phyloP scores from a whole-genome alignment of 2,329 filamentous ascomycete genomes.

The Xylaria sp. region DNA sequence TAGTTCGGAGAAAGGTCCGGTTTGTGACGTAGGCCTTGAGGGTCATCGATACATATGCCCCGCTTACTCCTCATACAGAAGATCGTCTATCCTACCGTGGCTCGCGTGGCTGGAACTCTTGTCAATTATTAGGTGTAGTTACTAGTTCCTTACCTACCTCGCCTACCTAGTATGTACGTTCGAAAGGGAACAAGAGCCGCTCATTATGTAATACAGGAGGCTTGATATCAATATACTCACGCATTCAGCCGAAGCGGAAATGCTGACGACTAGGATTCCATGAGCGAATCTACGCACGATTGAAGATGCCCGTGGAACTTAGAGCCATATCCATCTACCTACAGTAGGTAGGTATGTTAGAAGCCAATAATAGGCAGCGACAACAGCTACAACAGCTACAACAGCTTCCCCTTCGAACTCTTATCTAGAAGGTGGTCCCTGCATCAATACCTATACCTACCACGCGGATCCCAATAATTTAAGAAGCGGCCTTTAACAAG shows the following conservation, averaged over 20 bases:
- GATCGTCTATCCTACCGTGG: background rate
- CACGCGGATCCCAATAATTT: background rate
- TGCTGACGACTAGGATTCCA: background rate
- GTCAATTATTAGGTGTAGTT: background rate
- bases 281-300: background rate
- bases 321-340: no score
- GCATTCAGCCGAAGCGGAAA: background rate
- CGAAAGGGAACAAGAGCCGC: background rate
- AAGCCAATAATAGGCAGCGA: slow-evolving; percentile 1
- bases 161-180: no score
- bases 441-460: slow-evolving; percentile 1
- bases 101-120: background rate
- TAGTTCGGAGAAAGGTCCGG: background rate
- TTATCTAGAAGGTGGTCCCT: background rate
- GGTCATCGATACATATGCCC: background rate
- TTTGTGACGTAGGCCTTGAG: slow-evolving; percentile 9
- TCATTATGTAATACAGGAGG: background rate
- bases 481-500: background rate
- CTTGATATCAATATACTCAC: background rate
- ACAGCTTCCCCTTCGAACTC: no score
- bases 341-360: no score
- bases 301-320: no score
- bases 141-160: no score
- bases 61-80: background rate
- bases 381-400: no score